A percentile compares a stretch with the other conserved stretches of the same genome.
Conservation (phyloP, 306 rosid species). For the Parietaria judaica region DNA sequence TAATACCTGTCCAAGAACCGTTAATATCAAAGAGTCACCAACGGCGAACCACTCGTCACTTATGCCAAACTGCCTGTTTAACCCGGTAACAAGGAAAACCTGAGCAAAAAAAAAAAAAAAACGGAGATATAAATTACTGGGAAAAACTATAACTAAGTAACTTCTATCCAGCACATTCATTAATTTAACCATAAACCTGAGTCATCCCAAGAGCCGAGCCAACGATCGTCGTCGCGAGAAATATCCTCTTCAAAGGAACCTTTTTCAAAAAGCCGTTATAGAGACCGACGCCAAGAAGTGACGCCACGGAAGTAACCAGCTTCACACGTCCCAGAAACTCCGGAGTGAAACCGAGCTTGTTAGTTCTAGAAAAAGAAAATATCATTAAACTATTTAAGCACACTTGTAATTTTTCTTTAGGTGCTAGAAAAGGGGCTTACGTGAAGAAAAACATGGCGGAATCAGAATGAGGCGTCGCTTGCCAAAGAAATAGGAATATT, state of each 20-base stretch:
- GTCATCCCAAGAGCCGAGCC: slow-evolving; percentile 96
- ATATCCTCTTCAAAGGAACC: slow-evolving; percentile 66
- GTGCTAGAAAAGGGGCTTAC: slow-evolving; percentile 42
- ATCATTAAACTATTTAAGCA: slow-evolving; percentile 4
- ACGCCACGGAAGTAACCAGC: slow-evolving; percentile 90
- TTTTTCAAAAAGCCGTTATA: slow-evolving; percentile 89
- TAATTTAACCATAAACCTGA: slow-evolving; percentile 40
- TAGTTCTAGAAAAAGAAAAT: slow-evolving; percentile 56
- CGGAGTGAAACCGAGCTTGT: slow-evolving; percentile 79
- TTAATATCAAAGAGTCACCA: slow-evolving; percentile 92
- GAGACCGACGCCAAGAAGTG: slow-evolving; percentile 84
- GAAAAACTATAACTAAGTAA: too few species aligned
- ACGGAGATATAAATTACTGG: background rate
- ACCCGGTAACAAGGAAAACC: slow-evolving; percentile 87
- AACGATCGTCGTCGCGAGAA: slow-evolving; percentile 53
- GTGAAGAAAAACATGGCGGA: slow-evolving; percentile 92
- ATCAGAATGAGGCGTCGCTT: slow-evolving; percentile 98
- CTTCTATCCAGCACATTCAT: slow-evolving; percentile 4
- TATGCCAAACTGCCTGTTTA: slow-evolving; percentile 70
- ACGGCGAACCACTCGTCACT: slow-evolving; percentile 94
- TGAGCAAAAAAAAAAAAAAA: slow-evolving; percentile 21
- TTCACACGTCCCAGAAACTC: slow-evolving; percentile 94
- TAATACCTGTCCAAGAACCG: slow-evolving; percentile 90
- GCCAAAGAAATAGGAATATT: slow-evolving; percentile 91
- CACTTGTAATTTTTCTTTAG: slow-evolving; percentile 6